Percentiles rank a stretch among this genome's conserved stretches.
Evolutionary conservation across 1,284 basidiomycete genomes (phyloP).

Genomic region (Phellopilus nigrolimitatus): DNA sequence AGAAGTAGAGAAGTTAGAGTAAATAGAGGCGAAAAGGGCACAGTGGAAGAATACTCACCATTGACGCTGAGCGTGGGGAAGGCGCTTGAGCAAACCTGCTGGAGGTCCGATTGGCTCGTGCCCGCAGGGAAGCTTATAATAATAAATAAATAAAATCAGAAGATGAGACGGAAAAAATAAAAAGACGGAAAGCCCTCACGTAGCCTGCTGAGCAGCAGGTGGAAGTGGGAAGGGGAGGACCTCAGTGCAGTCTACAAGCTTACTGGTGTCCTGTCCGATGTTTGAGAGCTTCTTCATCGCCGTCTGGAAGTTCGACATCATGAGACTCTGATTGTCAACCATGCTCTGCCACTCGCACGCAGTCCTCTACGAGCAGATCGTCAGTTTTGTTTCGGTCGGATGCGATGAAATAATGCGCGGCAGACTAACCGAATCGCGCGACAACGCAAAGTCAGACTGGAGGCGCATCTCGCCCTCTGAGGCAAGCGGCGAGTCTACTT

Average conservation of each 20-base stretch:
- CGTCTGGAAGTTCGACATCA: constrained; percentile 28
- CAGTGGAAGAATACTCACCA: too few relatives aligned
- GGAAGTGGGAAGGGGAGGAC: constrained; percentile 7
- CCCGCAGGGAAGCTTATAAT: constrained; percentile 18
- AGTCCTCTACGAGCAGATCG: constrained; percentile 2
- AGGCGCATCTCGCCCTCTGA: constrained; percentile 22
- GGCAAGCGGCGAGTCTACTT: constrained; percentile 15
- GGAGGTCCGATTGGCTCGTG: constrained; percentile 12
- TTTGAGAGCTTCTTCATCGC: constrained; percentile 31
- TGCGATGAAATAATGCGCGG: not conserved
- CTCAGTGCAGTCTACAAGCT: constrained; percentile 21
- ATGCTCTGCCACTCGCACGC: constrained; percentile 25
- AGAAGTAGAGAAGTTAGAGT: not conserved
- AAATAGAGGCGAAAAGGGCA: too few relatives aligned
- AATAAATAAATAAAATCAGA: not conserved
- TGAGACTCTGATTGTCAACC: constrained; percentile 22
- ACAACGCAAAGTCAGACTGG: constrained; percentile 23
- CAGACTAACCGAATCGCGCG: constrained; percentile 17
- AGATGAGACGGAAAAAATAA: not conserved
- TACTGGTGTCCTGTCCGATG: constrained; percentile 27
- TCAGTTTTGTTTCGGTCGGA: not conserved
- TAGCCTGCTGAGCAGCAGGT: constrained; percentile 1
- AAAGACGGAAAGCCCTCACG: not conserved
- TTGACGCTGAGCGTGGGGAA: constrained; percentile 18
- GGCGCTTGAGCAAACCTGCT: constrained; percentile 14